Conservation (phyloP, 2,329 filamentous ascomycete species). For the Aspergillus sergii region DNA sequence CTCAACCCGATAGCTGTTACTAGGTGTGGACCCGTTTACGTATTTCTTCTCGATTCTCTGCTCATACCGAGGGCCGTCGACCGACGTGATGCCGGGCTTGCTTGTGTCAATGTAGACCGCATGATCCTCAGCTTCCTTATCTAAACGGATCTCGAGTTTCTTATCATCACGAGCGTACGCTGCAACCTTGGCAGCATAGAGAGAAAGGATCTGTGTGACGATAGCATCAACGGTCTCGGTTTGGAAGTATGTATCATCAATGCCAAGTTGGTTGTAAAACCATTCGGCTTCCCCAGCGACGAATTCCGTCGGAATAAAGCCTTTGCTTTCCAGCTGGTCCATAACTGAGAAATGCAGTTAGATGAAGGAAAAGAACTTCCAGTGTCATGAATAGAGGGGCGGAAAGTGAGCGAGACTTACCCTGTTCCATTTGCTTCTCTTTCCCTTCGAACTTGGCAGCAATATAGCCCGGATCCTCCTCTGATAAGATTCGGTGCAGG, state of each 20-base stretch:
- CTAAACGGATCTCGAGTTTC: constrained; percentile 87
- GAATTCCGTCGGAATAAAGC: constrained; percentile 82
- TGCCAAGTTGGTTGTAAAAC: constrained; percentile 98
- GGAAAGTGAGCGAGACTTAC: constrained; percentile 49
- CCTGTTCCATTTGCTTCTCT: constrained; percentile 81
- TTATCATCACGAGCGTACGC: constrained; percentile 92
- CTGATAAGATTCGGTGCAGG: constrained; percentile 73
- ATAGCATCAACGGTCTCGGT: constrained; percentile 85
- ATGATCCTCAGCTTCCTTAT: constrained; percentile 93
- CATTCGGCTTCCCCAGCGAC: constrained; percentile 85
- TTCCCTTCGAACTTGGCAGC: constrained; percentile 94
- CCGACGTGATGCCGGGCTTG: constrained; percentile 76
- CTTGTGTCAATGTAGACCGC: constrained; percentile 99
- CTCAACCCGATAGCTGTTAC: constrained; percentile 86
- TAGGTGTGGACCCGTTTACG: constrained; percentile 73
- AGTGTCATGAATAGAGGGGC: constrained; percentile 10
- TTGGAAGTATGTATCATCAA: constrained; percentile 98
- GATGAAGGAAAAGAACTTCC: not conserved
- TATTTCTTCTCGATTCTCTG: constrained; percentile 94
- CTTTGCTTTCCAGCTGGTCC: constrained; percentile 73
- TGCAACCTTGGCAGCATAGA: constrained; percentile 96
- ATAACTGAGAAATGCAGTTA: constrained; percentile 62
- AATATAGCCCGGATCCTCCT: constrained; percentile 90
- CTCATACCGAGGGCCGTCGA: constrained; percentile 87
- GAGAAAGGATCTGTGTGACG: constrained; percentile 89